Percentiles rank a stretch among this genome's conserved stretches.
phyloP scores from a whole-genome alignment of 2,329 filamentous ascomycete species.

The Domatiomyces globalis region DNA sequence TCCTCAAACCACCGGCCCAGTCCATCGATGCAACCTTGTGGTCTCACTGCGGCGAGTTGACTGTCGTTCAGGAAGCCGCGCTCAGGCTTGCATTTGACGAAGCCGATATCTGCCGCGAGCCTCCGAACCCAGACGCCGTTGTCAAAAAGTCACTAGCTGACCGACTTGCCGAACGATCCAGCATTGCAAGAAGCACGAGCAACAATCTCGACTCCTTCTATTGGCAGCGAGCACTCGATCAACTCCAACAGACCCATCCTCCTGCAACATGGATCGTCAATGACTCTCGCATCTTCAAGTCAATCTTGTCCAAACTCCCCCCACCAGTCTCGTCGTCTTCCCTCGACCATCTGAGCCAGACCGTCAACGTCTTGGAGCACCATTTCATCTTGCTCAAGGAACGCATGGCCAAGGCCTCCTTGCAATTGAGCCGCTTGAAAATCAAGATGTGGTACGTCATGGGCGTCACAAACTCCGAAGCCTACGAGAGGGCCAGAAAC shows the following conservation, averaged over 20 bases:
- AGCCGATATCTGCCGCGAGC: background rate
- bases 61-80: conserved; percentile 10
- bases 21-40: background rate
- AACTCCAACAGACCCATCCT: background rate
- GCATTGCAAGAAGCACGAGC: conserved; percentile 11
- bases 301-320: background rate
- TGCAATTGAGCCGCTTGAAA: conserved; percentile 51
- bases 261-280: background rate
- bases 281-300: background rate
- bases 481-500: conserved; percentile 74
- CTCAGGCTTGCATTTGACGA: conserved; percentile 6
- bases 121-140: background rate
- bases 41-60: conserved; percentile 5
- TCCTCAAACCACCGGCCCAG: background rate
- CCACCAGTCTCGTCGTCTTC: background rate
- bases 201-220: conserved; percentile 6
- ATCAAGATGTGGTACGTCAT: conserved; percentile 99
- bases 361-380: background rate
- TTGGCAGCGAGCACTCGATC: background rate
- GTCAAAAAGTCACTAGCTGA: conserved; percentile 7
- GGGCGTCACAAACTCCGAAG: conserved; percentile 77
- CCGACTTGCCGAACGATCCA: conserved; percentile 7
- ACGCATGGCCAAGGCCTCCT: background rate
- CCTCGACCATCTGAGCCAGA: background rate
- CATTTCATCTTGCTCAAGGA: background rate